Base-by-base conservation (phyloP, 202 grass and related monocot genomes). In the Schoenoplectus tabernaemontani region DNA sequence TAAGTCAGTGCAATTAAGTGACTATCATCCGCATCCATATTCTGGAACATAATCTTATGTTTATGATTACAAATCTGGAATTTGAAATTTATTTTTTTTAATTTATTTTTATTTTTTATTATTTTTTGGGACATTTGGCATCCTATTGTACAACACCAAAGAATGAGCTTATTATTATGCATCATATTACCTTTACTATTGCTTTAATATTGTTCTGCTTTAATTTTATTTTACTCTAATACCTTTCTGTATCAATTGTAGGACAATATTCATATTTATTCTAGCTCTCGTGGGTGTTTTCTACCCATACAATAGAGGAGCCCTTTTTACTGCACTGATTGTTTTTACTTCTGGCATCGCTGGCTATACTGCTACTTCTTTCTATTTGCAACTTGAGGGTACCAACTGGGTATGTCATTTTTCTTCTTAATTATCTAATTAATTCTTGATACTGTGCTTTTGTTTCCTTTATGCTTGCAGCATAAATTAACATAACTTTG, bases 301-400 rank as follows among this genome's bases (percentile, higher is more conserved):
- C 87, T 97, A 97, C 85, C 95, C 95, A 6, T 97, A 97, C 83
- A 97, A 97, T 59, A 86, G 95, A 43, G 95, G 95, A 85, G 91
- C 95, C 58, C 86, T 97, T 80, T 97, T 97, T 64, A 97, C 95
- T 68, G 95, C 95, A 59, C 65, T 97, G 84, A 91, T 97, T 4
- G 95, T 97, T 30, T 94, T 97, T 85, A 97, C 95, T 38, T 97
- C 95, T 64, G 95, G 95, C 77, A 87, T 97, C 85, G 91, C 95
- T 92, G 95, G 95, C 60, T 97, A 97, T 80, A 86, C 90, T 72
- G 87, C 95, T 59, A 92, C 89, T 51, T 90, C 89, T 70, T 97
- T 94, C 91, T 97, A 94, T 82, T 94, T 86, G 60, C 91, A 97
- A 82, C 83, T 97, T 64, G 95, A 97, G 76, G 95, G 91, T 60